Base-by-base conservation (phyloP, 1,284 basidiomycete genomes). In the Moesziomyces parantarcticus region DNA sequence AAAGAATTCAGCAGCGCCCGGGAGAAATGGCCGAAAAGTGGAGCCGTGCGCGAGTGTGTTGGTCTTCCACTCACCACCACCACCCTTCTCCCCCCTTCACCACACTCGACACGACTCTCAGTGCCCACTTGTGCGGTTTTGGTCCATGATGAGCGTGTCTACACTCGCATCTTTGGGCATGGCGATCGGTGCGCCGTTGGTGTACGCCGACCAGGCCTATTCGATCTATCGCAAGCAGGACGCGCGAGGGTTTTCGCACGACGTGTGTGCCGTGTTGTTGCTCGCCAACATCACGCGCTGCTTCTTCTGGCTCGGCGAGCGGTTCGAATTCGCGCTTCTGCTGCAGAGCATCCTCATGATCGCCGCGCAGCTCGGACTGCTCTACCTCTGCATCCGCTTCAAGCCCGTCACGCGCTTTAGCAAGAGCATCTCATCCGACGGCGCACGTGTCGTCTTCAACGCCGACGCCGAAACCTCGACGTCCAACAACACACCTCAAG, bases 291-390 rank as follows among this genome's bases (percentile, higher is more conserved):
- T 79, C 53, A 70, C 74, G 9, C 59, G 79, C 10, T 75, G 69
- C 84, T 93, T 93, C 86, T 92, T 92, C 84, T 94, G 49, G 92
- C 84, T 87, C 34, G 86, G 92, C 82, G 87, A 90, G 52, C 90
- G 84, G 45, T 94, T 93, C 82, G 92, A 93, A 85, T 85, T 88
- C 8, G 86, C 92, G 1, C 85, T 94, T 4, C 44, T 80, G 29
- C 46, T 77, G 16, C 82, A 82, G 60, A 66, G 64, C 39, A 9
- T 78, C 29, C 63, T 84, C 20, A 85, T 88, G 74, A 86, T 88
- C 55, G 51, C 84, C 10, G 83, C 86, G 5, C 87, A 87, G 66
- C 82, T 87, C 29, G 80, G 81, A 16, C 83, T 88, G 20, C 84
- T 88, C 42, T 84, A 85, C 40, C 84, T 87, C 29, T 87, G 87